Percentiles rank a stretch among this genome's conserved stretches.
Conservation (phyloP, 441 rosid genomes). For the Adansonia grandidieri region DNA sequence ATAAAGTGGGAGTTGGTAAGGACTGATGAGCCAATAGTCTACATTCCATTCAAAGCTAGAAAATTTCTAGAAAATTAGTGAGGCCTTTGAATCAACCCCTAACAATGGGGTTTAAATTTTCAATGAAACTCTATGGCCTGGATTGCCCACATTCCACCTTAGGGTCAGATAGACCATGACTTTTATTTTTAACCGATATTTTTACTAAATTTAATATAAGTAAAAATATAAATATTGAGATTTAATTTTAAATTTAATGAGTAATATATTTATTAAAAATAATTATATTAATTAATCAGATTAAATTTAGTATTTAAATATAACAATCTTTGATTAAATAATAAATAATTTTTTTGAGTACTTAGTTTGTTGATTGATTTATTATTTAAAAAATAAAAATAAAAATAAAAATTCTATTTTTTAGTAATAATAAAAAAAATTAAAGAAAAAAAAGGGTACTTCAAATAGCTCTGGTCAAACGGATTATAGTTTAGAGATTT, state of each 20-base stretch:
- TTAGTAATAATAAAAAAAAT: not conserved
- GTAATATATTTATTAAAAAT: too few relatives aligned
- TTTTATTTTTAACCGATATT: not conserved
- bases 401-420: not conserved
- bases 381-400: too few relatives aligned
- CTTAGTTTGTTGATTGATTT: too few relatives aligned
- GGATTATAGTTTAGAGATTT: not conserved
- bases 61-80: slow-evolving; percentile 24
- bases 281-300: too few relatives aligned
- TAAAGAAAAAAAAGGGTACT: not conserved
- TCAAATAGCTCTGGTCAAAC: not conserved
- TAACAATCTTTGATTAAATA: not conserved
- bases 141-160: not conserved
- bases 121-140: not conserved
- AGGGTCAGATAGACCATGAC: not conserved
- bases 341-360: too few relatives aligned
- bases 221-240: too few relatives aligned
- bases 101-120: too few relatives aligned
- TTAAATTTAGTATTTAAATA: not conserved
- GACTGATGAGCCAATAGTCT: not conserved
- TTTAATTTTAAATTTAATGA: too few relatives aligned
- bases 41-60: slow-evolving; percentile 37
- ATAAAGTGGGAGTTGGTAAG: not conserved
- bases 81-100: not conserved
- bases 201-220: not conserved